Conservation (phyloP, 2,329 filamentous ascomycete genomes). For the Achaetomium macrosporum region DNA sequence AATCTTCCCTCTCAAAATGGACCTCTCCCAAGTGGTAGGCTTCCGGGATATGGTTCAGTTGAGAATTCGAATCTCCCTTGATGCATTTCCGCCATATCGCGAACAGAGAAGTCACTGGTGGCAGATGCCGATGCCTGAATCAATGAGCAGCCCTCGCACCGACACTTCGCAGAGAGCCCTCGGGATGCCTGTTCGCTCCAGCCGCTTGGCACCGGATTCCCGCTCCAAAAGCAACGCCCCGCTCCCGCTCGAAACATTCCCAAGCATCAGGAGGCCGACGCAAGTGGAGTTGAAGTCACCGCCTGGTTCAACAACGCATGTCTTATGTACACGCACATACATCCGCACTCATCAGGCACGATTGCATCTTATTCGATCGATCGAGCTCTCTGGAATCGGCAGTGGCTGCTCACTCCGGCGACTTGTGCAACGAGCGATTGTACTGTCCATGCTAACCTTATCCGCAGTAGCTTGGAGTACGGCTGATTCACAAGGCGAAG, state of each 20-base stretch:
- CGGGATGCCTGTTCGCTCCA: slow-evolving; percentile 4
- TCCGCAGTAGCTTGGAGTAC: neutral
- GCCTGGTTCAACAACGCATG: slow-evolving; percentile 3
- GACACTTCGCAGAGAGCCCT: neutral
- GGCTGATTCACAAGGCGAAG: neutral
- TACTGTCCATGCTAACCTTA: too few species aligned
- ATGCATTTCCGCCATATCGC: neutral
- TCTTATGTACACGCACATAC: neutral
- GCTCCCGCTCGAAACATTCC: slow-evolving; percentile 3
- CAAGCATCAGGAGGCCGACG: neutral
- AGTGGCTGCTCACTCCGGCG: slow-evolving; percentile 2
- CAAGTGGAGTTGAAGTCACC: neutral
- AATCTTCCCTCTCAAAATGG: neutral
- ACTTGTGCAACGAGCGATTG: neutral
- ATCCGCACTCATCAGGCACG: neutral
- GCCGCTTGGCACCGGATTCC: slow-evolving; percentile 14
- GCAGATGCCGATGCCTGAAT: slow-evolving; percentile 1
- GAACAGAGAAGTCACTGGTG: neutral
- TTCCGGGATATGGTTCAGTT: neutral
- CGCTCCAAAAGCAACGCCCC: slow-evolving; percentile 9
- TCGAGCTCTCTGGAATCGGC: slow-evolving; percentile 1
- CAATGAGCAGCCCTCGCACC: neutral
- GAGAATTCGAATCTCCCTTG: neutral
- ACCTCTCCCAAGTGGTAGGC: too few species aligned
- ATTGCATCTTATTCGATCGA: neutral